Conservation (phyloP, 73 alveolate species). For the Tetrahymena elliotti region DNA sequence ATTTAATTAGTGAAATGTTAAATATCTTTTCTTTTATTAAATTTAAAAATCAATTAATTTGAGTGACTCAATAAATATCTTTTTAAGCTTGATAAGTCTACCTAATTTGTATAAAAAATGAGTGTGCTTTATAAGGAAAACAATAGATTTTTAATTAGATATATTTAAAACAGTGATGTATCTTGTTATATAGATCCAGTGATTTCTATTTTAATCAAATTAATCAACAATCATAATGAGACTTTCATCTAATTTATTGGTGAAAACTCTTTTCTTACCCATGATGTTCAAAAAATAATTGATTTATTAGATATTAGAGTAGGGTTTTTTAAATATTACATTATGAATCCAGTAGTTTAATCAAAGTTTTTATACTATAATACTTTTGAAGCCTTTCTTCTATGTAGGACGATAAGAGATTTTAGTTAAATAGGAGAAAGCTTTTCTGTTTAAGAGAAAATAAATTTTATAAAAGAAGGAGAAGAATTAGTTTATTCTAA, state of each 20-base stretch:
- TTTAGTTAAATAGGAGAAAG: not conserved
- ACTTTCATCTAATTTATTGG: not conserved
- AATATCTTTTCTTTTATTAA: too few relatives aligned
- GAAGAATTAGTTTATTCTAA: not conserved
- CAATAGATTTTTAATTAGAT: not conserved
- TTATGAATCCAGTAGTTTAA: not conserved
- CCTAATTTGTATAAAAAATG: not conserved
- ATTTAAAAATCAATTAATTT: too few relatives aligned
- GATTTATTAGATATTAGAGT: not conserved
- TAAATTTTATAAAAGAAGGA: not conserved
- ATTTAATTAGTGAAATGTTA: too few relatives aligned
- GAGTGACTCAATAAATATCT: too few relatives aligned
- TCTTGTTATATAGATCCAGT: not conserved
- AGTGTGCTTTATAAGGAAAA: not conserved
- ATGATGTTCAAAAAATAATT: not conserved
- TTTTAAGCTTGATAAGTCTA: not conserved
- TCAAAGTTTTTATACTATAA: not conserved
- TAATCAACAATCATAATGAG: not conserved
- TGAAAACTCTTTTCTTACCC: not conserved
- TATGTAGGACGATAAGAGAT: not conserved
- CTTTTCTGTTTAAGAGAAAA: not conserved
- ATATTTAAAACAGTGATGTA: not conserved
- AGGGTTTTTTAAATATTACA: not conserved
- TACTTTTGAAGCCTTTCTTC: not conserved
- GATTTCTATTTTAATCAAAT: not conserved